Conservation (phyloP, 2,329 filamentous ascomycete species). For the Cladophialophora carrionii region DNA sequence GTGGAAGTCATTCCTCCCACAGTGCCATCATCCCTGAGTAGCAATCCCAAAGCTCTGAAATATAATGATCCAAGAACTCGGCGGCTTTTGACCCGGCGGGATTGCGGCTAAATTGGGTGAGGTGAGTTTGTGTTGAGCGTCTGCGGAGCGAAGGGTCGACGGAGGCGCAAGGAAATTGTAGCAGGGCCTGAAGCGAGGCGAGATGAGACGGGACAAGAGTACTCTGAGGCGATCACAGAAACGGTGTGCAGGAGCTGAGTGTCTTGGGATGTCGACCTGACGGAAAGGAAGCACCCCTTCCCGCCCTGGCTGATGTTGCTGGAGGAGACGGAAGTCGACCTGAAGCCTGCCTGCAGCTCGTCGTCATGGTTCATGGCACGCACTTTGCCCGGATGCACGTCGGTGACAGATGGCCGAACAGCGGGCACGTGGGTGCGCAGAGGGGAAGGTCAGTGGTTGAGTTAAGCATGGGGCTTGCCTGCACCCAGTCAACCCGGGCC, state of each 20-base stretch:
- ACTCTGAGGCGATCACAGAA: background rate
- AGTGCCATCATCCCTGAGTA: conserved; percentile 3
- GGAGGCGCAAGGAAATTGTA: background rate
- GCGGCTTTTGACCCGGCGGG: background rate
- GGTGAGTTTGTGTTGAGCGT: background rate
- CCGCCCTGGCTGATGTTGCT: conserved; percentile 13
- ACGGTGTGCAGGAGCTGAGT: background rate
- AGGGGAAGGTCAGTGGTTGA: conserved; percentile 4
- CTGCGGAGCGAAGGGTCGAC: background rate
- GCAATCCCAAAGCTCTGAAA: conserved; percentile 1
- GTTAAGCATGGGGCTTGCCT: background rate
- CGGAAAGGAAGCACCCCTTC: background rate
- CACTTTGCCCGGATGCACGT: conserved; percentile 15
- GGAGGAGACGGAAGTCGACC: conserved; percentile 14
- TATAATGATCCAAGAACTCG: background rate
- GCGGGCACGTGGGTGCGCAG: background rate
- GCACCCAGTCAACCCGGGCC: background rate
- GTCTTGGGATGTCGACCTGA: background rate
- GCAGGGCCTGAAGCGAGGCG: background rate
- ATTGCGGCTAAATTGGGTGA: conserved; percentile 1
- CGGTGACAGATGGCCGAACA: conserved; percentile 14
- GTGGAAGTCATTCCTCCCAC: conserved; percentile 11
- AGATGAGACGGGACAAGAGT: background rate
- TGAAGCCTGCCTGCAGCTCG: conserved; percentile 9
- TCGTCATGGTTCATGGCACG: conserved; percentile 18